Evolutionary conservation across 768 basidiomycete genomes (phyloP), one percentile per base, ranked within the genome.

Genomic region (Galerina marginata): DNA sequence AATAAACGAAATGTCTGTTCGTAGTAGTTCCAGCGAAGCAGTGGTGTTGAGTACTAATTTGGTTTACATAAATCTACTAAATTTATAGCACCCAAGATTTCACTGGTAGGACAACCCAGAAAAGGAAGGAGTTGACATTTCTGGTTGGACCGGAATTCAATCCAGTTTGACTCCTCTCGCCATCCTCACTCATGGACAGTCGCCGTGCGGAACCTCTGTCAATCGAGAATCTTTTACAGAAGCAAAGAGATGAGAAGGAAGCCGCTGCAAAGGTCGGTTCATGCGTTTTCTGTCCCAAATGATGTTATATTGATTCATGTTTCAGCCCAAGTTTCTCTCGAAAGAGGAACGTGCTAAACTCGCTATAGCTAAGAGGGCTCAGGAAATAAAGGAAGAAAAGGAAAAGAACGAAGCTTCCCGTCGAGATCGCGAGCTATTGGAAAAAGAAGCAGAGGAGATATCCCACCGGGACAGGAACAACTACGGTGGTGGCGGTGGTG

Each of bases 331-430:
- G 75, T 99, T 99, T 79, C 81, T 99, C 12, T 86, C 92, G 2
- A 99, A 93, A 75, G 93, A 95, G 65, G 92, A 97, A 69, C 87
- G 96, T 50, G 93, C 93, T 15, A 86, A 87, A 69, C 76, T 97
- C 38, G 96, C 96, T 3, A 91, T 98, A 61, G 88, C 89, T 14
- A 92, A 93, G 67, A 89, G 96, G 12, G 84, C 88, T 16, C 84
- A 90, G 59, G 96, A 98, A 71, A 90, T 98, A 42, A 83, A 79
- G 52, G 86, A 86, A 45, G 84, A 93, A 69, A 87, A 82, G 60
- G 86, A 85, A 56, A 83, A 79, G 50, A 88, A 90, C 16, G 90
- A 93, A 47, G 76, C 76, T 6, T 60, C 86, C 4, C 81, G 81
- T 63, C 71, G 74, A 43, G 88, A 93, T 60, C 79, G 94, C 40